Evolutionary conservation across 1,284 basidiomycete species (phyloP).

Genomic region (Hortiboletus rubellus): DNA sequence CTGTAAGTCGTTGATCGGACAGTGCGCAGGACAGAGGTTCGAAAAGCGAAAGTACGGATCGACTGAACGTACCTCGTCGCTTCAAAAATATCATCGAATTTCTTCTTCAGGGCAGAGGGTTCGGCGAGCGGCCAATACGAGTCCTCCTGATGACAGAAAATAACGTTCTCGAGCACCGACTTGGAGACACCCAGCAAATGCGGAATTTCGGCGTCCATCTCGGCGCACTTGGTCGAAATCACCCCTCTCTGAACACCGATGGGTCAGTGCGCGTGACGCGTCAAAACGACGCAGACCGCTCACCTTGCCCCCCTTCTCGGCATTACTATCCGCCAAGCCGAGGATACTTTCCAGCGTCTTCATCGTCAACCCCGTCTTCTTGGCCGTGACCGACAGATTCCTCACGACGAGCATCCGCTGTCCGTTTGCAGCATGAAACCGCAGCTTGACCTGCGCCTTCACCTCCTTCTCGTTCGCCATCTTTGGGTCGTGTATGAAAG

Average conservation of each 20-base stretch:
- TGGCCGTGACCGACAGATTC: slow-evolving; percentile 91
- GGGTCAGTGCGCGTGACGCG: not conserved
- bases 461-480: slow-evolving; percentile 99
- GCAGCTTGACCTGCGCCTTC: slow-evolving; percentile 95
- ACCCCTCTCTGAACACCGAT: slow-evolving; percentile 62
- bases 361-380: slow-evolving; percentile 93
- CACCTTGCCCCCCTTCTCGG: slow-evolving; percentile 76
- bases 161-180: slow-evolving; percentile 97
- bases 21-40: too few species aligned
- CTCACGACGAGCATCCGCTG: slow-evolving; percentile 91
- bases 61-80: slow-evolving; percentile 73
- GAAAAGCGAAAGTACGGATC: not conserved
- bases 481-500: slow-evolving; percentile 98
- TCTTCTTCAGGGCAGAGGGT: slow-evolving; percentile 91
- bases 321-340: slow-evolving; percentile 67
- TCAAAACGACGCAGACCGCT: slow-evolving; percentile 14
- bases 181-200: slow-evolving; percentile 93
- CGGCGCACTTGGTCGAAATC: slow-evolving; percentile 95
- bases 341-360: slow-evolving; percentile 97
- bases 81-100: slow-evolving; percentile 99
- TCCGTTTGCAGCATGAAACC: slow-evolving; percentile 89
- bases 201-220: slow-evolving; percentile 95
- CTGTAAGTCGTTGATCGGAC: slow-evolving; percentile 40
- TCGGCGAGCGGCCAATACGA: slow-evolving; percentile 98
- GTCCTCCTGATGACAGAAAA: slow-evolving; percentile 99